Conservation (phyloP, 352 stramenopile species). For the Pythium scleroteichum region DNA sequence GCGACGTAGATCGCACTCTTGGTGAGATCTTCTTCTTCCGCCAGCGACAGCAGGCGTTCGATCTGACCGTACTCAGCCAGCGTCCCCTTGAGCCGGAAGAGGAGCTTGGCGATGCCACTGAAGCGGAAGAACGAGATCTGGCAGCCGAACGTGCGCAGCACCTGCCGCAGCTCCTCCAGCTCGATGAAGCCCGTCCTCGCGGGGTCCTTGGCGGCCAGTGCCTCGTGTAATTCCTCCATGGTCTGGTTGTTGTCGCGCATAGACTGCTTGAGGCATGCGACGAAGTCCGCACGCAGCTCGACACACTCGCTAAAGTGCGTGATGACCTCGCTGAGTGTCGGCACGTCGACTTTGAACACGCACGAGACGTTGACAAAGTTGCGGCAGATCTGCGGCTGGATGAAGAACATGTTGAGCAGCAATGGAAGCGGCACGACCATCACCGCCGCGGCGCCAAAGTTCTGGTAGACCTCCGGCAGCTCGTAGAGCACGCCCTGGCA, state of each 20-base stretch:
- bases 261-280: slow-evolving; percentile 29
- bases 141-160: slow-evolving; percentile 44
- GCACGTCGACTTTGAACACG: slow-evolving; percentile 51
- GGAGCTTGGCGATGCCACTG: slow-evolving; percentile 52
- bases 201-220: slow-evolving; percentile 32
- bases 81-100: slow-evolving; percentile 44
- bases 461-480: slow-evolving; percentile 9
- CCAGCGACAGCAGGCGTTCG: slow-evolving; percentile 10
- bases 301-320: slow-evolving; percentile 63
- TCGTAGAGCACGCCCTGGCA: slow-evolving; percentile 24
- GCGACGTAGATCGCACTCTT: neutral
- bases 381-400: slow-evolving; percentile 59
- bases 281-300: slow-evolving; percentile 53
- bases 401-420: slow-evolving; percentile 52
- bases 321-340: slow-evolving; percentile 52
- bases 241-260: slow-evolving; percentile 33
- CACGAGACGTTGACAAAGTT: slow-evolving; percentile 58
- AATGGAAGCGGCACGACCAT: slow-evolving; percentile 38
- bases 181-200: slow-evolving; percentile 39
- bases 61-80: slow-evolving; percentile 48
- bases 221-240: slow-evolving; percentile 36
- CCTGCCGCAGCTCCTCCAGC: slow-evolving; percentile 39
- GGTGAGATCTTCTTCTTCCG: slow-evolving; percentile 6
- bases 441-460: slow-evolving; percentile 3
- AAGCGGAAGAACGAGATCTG: slow-evolving; percentile 55